Evolutionary conservation across 2,329 filamentous ascomycete species (phyloP), one percentile per base, ranked within the genome.

Genomic region (Cladosporium colombiae): DNA sequence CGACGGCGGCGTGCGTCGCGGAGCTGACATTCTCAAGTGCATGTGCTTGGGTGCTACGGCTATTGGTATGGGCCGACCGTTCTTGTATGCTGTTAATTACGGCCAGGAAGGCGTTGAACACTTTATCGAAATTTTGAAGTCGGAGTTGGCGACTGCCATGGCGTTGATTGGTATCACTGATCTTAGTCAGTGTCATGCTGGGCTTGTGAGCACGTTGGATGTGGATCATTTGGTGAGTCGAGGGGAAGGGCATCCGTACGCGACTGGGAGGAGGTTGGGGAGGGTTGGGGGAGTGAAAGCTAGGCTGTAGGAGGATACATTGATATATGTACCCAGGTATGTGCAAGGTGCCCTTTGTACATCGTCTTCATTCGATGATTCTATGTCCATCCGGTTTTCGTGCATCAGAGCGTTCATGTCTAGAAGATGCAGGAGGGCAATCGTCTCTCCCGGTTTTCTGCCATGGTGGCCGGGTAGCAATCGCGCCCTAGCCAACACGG

Each of bases 91-190:
- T 16, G 82, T 81, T 2, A 80, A 87, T 25, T 82, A 80, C 5
- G 86, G 86, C 5, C 81, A 83, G 70, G 78, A 81, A 49, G 86
- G 87, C 11, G 86, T 84, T 1, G 81, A 81, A 67, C 69, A 74
- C 65, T 70, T 71, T n/a, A 69, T 73, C 37, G 70, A 72, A 62
- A 78, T 72, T n/a, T 52, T 73, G 55, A 72, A 70, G 66, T 70
- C 68, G 11, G 88, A 90, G 74, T 74, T 90, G 3, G 83, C 87
- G 68, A 88, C 85, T 1, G 86, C 86, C 1, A 90, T 90, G 88
- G 83, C 84, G 52, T 81, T 89, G 77, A 83, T 88, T 58, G 88
- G 88, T 1, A 81, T 89, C 37, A 88, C 85, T 1, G 82, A 84
- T 66, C 75, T 90, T 6, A 81, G 83, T 63, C 83, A 89, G 73